These are phyloP conservation scores for Protoeuglena noctilucae DNA, from an alignment of 139 green algal genomes.

Conservation along the genomic window DNA sequence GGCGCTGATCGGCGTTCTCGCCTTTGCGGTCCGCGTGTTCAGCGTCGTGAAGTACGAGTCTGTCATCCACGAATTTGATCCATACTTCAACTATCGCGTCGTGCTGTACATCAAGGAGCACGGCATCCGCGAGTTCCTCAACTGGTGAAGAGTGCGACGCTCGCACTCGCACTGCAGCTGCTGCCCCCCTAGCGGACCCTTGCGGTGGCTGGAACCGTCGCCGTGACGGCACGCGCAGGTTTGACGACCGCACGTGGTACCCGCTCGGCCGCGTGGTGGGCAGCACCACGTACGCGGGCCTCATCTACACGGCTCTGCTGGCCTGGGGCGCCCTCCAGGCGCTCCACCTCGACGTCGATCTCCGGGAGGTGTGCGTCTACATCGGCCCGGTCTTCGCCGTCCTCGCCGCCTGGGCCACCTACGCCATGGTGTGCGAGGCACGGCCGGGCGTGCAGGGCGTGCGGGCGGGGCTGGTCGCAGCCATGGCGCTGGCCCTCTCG, in stretches of 20 bases:
- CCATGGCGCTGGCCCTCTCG: conserved; percentile 70
- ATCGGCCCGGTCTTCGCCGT: conserved; percentile 85
- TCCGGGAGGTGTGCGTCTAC: conserved; percentile 93
- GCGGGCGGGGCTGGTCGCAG: conserved; percentile 66
- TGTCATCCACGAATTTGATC: conserved; percentile 77
- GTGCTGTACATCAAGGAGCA: conserved; percentile 70
- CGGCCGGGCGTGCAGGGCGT: conserved; percentile 36
- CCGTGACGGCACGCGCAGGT: too few species aligned
- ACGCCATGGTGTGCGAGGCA: conserved; percentile 66
- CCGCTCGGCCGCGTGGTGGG: conserved; percentile 70
- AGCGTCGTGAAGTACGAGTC: conserved; percentile 83
- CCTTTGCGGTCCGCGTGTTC: conserved; percentile 64
- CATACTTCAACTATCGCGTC: conserved; percentile 69
- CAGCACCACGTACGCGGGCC: conserved; percentile 78
- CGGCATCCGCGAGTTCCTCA: conserved; percentile 70
- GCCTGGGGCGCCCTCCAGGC: conserved; percentile 74
- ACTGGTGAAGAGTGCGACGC: too few species aligned
- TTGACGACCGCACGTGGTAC: conserved; percentile 80
- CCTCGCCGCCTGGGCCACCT: conserved; percentile 62
- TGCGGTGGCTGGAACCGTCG: too few species aligned
- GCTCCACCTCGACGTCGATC: conserved; percentile 75
- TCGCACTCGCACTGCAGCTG: too few species aligned
- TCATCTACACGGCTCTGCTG: conserved; percentile 75
- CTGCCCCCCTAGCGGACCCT: too few species aligned
- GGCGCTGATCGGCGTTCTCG: conserved; percentile 42